Base-by-base conservation (phyloP, 768 basidiomycete genomes). In the Pleurotus tuber-regium region DNA sequence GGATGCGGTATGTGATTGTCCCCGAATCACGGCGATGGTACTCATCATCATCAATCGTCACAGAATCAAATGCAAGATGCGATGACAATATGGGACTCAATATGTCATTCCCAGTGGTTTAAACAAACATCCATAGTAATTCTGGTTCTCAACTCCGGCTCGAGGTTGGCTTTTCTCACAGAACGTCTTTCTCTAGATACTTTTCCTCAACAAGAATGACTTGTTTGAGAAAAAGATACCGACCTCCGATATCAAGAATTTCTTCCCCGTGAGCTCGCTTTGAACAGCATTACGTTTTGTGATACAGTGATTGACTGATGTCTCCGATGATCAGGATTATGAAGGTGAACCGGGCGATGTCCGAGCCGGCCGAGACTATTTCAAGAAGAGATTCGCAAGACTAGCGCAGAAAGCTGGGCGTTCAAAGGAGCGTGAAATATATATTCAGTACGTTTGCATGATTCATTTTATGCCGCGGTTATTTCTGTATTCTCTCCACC, bases 41-140 rank as follows among this genome's bases (percentile, higher is more conserved):
- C 43, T 10, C n/a, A 18, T 41, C 28, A 12, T 23, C 0, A 25
- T n/a, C 21, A n/a, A n/a, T n/a, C 9, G 7, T 29, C 25, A 5
- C 61, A 94, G 88, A 98, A 98, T 64, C 94, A 96, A 84, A 96
- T 98, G 93, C 90, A 95, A 73, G 94, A 98, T 57, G 92, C 94
- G 1, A 89, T 98, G 85, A 92, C 92, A n/a, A 92, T 98, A 43
- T 98, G 94, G 87, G 94, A 98, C 60, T 93, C 92, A 35, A 95
- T 98, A 78, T 95, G 92, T 70, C 92, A 97, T 66, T 95, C 92
- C 8, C 92, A 95, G 57, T 97, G 93, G 93, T 97, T 97, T 72
- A 89, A 90, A 69, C 82, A 88, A 57, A 95, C 93, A 0, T 93
- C 92, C 8, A 92, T 97, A 50, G 93, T 93, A 57, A 39, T 87